phyloP scores from a whole-genome alignment of 805 yeast genomes.

The Candida boleticola region DNA sequence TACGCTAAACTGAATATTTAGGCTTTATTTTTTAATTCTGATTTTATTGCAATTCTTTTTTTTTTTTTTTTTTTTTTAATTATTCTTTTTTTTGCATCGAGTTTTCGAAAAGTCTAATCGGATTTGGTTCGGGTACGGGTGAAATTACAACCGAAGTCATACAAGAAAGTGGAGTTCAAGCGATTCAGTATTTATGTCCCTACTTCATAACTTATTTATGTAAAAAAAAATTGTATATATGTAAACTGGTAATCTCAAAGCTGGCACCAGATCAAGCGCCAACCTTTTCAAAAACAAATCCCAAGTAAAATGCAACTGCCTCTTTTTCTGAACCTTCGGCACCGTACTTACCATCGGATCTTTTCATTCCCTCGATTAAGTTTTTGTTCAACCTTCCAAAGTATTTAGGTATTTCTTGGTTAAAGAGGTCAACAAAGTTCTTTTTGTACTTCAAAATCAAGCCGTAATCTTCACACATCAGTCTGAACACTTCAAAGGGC shows the following conservation, averaged over 20 bases:
- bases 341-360: conserved; percentile 79
- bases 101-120: too few species aligned
- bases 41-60: too few species aligned
- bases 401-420: conserved; percentile 71
- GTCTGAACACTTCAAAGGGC: conserved; percentile 84
- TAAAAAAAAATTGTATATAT: too few species aligned
- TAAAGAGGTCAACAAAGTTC: conserved; percentile 80
- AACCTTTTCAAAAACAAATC: conserved; percentile 75
- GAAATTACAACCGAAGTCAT: too few species aligned
- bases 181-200: not conserved
- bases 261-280: too few species aligned
- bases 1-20: too few species aligned
- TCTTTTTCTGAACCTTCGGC: conserved; percentile 89
- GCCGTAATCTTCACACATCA: conserved; percentile 80
- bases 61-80: too few species aligned
- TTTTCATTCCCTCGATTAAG: conserved; percentile 64
- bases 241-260: too few species aligned
- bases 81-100: too few species aligned
- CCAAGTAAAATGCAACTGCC: conserved; percentile 82
- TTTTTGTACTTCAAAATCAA: conserved; percentile 68
- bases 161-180: too few species aligned
- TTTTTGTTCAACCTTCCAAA: conserved; percentile 56
- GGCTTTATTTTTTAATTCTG: not conserved
- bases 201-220: too few species aligned
- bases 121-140: too few species aligned